phyloP scores from a whole-genome alignment of 2,329 filamentous ascomycete species.

The Cercospora sp. region DNA sequence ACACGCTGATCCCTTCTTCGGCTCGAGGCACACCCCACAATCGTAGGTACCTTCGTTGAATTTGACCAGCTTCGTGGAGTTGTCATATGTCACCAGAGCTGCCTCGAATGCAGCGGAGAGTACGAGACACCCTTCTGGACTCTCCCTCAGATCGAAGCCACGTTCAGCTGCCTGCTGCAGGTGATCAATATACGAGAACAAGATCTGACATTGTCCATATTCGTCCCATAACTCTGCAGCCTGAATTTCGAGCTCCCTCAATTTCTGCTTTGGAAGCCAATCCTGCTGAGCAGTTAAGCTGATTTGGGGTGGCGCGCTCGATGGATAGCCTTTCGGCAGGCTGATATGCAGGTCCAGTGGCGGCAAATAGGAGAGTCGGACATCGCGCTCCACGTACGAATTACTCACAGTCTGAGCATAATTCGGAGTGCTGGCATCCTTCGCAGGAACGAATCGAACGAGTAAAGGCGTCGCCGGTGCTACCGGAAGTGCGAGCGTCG shows the following conservation, averaged over 20 bases:
- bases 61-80: conserved; percentile 67
- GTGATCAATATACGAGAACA: conserved; percentile 62
- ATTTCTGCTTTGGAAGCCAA: conserved; percentile 54
- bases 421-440: conserved; percentile 5
- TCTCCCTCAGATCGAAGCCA: conserved; percentile 53
- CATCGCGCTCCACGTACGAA: conserved; percentile 39
- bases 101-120: conserved; percentile 60
- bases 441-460: conserved; percentile 33
- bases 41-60: conserved; percentile 86
- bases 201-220: conserved; percentile 56
- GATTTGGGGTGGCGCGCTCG: conserved; percentile 52
- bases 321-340: conserved; percentile 59
- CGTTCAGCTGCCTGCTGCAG: conserved; percentile 60
- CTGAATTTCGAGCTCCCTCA: conserved; percentile 50
- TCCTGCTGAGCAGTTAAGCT: conserved; percentile 50
- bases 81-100: conserved; percentile 75
- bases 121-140: conserved; percentile 45
- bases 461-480: conserved; percentile 55
- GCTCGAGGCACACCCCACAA: conserved; percentile 86
- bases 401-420: conserved; percentile 16
- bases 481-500: conserved; percentile 57
- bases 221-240: conserved; percentile 60
- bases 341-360: conserved; percentile 55
- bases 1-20: conserved; percentile 76
- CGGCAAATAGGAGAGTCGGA: conserved; percentile 58